A percentile compares a stretch with the other conserved stretches of the same genome.
Conservation (phyloP, 352 stramenopile species). For the Pythium plurisporium region DNA sequence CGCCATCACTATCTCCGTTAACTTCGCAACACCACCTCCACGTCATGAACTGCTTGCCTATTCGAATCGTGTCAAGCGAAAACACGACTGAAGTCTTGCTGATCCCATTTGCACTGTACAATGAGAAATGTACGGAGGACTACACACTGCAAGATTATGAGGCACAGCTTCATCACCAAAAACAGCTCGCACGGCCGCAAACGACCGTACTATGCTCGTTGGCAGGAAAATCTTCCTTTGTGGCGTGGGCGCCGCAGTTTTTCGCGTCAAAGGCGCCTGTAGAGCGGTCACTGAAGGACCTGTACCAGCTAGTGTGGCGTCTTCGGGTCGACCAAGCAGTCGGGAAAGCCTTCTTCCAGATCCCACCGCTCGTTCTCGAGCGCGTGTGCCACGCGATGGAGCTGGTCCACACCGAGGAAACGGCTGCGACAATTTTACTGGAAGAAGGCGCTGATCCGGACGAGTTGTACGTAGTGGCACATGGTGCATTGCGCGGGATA, state of each 20-base stretch:
- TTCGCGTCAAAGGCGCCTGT: slow-evolving; percentile 8
- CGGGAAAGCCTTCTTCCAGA: slow-evolving; percentile 47
- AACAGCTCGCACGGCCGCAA: neutral
- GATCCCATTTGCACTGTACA: slow-evolving; percentile 33
- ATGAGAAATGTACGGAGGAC: slow-evolving; percentile 36
- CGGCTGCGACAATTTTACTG: slow-evolving; percentile 7
- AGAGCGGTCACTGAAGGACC: slow-evolving; percentile 16
- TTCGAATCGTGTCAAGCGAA: slow-evolving; percentile 36
- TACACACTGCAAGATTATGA: slow-evolving; percentile 34
- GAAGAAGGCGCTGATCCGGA: slow-evolving; percentile 25
- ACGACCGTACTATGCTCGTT: neutral
- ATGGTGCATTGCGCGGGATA: slow-evolving; percentile 20
- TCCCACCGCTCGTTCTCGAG: slow-evolving; percentile 51
- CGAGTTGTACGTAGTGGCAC: slow-evolving; percentile 32
- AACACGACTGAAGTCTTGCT: slow-evolving; percentile 43
- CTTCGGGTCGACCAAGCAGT: slow-evolving; percentile 31
- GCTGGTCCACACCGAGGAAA: slow-evolving; percentile 18
- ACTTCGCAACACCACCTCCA: too few species aligned
- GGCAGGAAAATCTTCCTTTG: neutral
- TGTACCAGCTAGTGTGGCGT: slow-evolving; percentile 25
- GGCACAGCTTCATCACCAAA: neutral
- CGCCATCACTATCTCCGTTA: neutral
- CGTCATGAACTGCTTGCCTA: slow-evolving; percentile 9
- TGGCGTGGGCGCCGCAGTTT: slow-evolving; percentile 11
- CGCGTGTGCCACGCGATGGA: slow-evolving; percentile 44